A percentile compares a stretch with the other conserved stretches of the same genome.
These are phyloP conservation scores for Termitomyces sp. DNA, from an alignment of 768 basidiomycete genomes.

Conservation along the genomic window DNA sequence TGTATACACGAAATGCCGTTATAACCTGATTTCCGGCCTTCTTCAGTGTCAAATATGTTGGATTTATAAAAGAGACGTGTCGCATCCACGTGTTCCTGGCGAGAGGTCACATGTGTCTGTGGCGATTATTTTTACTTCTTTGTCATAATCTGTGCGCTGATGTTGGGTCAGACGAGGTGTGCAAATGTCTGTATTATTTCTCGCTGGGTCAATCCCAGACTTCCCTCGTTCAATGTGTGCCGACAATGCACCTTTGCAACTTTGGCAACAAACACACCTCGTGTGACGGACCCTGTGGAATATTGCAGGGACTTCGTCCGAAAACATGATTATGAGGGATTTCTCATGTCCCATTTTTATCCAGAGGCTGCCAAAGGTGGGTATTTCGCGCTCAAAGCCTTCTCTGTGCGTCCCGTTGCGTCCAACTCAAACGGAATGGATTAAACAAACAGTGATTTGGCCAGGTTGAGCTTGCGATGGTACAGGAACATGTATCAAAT, in stretches of 20 bases:
- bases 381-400: constrained; percentile 78
- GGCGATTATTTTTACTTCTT: background rate
- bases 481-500: constrained; percentile 75
- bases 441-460: constrained; percentile 7
- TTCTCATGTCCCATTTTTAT: constrained; percentile 64
- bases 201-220: background rate
- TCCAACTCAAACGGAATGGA: constrained; percentile 1
- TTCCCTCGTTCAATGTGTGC: background rate
- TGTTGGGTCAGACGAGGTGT: background rate
- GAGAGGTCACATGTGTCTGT: background rate
- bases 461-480: constrained; percentile 71
- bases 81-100: background rate
- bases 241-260: constrained; percentile 9
- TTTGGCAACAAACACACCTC: background rate
- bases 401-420: constrained; percentile 55
- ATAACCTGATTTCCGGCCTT: no score
- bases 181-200: background rate
- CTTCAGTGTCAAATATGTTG: no score
- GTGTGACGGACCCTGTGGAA: constrained; percentile 34
- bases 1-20: background rate
- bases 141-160: background rate
- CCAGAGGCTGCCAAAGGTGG: constrained; percentile 58
- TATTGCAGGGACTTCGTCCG: constrained; percentile 72
- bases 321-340: constrained; percentile 81
- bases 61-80: no score